Percentiles rank a stretch among this genome's conserved stretches.
Conservation (phyloP, 2,329 filamentous ascomycete species). For the Neofusicoccum cordaticola region DNA sequence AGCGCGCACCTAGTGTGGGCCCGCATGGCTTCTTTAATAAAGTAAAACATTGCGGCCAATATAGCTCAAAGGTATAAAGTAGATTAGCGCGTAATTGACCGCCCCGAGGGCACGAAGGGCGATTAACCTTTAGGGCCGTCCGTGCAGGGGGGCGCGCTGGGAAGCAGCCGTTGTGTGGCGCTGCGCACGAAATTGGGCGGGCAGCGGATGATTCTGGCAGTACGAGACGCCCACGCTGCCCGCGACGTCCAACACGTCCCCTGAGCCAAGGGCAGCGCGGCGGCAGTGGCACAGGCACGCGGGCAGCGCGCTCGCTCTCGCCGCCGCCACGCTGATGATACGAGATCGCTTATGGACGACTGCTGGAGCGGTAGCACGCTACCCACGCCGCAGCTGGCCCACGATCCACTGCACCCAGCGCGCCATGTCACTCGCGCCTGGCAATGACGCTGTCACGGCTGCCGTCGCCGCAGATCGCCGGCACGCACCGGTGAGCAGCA, state of each 20-base stretch:
- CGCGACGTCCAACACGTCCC: conserved; percentile 23
- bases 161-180: conserved; percentile 19
- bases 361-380: no score
- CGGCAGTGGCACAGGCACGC: neutral
- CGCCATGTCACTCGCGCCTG: no score
- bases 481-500: no score
- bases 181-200: conserved; percentile 16
- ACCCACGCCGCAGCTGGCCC: no score
- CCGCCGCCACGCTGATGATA: conserved; percentile 4
- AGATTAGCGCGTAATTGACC: conserved; percentile 30
- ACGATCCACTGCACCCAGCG: no score
- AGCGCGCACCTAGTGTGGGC: conserved; percentile 8
- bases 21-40: conserved; percentile 27
- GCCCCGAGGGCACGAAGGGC: conserved; percentile 31
- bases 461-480: no score
- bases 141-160: conserved; percentile 25
- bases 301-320: neutral
- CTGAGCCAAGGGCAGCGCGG: neutral
- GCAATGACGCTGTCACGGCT: no score
- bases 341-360: conserved; percentile 11
- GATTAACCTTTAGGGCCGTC: conserved; percentile 30
- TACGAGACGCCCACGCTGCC: conserved; percentile 32
- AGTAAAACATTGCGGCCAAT: conserved; percentile 24
- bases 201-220: conserved; percentile 3
- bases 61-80: conserved; percentile 19